Conservation (phyloP, 352 stramenopile genomes). For the Nothophytophthora sp. region DNA sequence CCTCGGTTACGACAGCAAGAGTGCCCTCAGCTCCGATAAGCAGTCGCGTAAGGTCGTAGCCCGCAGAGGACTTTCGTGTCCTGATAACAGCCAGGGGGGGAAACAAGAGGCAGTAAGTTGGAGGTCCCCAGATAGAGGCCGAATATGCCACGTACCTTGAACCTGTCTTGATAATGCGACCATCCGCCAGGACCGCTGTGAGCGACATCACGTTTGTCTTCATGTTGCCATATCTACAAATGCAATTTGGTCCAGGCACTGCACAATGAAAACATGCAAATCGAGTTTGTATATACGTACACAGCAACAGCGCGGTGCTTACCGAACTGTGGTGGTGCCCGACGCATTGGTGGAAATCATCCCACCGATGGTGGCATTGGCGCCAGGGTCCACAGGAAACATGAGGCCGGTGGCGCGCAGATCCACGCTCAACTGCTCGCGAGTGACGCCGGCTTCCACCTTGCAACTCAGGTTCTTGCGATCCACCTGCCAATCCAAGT, state of each 20-base stretch:
- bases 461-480: slow-evolving; percentile 89
- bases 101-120: too few species aligned
- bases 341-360: slow-evolving; percentile 94
- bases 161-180: slow-evolving; percentile 88
- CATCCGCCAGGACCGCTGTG: slow-evolving; percentile 92
- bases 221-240: slow-evolving; percentile 96
- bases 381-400: slow-evolving; percentile 97
- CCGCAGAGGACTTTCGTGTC: slow-evolving; percentile 93
- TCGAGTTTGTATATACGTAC: not conserved
- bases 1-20: slow-evolving; percentile 93
- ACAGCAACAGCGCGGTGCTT: not conserved
- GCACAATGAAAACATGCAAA: not conserved
- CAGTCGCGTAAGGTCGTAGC: slow-evolving; percentile 94
- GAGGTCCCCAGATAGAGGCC: too few species aligned
- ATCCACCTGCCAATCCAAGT: slow-evolving; percentile 33
- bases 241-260: too few species aligned
- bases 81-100: too few species aligned
- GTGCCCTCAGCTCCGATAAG: slow-evolving; percentile 95
- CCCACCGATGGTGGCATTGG: slow-evolving; percentile 96
- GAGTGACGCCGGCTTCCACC: slow-evolving; percentile 94
- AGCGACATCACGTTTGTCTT: slow-evolving; percentile 95
- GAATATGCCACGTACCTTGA: too few species aligned
- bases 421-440: slow-evolving; percentile 91
- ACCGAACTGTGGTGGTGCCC: slow-evolving; percentile 88
- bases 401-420: slow-evolving; percentile 89